phyloP scores from a whole-genome alignment of 352 stramenopile species.

The Stramenopiles sp. region DNA sequence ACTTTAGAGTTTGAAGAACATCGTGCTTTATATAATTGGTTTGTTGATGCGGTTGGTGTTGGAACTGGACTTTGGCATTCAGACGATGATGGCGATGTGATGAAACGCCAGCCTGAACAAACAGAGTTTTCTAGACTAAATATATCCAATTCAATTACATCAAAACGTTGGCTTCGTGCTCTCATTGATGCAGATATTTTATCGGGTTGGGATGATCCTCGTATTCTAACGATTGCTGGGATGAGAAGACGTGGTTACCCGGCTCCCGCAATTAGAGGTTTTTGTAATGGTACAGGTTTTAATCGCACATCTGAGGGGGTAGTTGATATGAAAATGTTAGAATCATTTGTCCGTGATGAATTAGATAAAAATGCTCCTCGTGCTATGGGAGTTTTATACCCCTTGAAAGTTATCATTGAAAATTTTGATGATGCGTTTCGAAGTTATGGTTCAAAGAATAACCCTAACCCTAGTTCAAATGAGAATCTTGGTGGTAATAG shows the following conservation, averaged over 20 bases:
- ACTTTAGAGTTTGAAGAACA: slow-evolving; percentile 98
- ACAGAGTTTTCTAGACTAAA: slow-evolving; percentile 79
- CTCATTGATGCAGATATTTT: slow-evolving; percentile 37
- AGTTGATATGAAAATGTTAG: slow-evolving; percentile 27
- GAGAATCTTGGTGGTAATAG: background rate
- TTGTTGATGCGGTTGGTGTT: slow-evolving; percentile 26
- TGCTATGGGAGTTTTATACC: slow-evolving; percentile 34
- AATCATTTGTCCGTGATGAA: slow-evolving; percentile 29
- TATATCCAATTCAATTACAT: slow-evolving; percentile 88
- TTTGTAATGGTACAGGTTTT: slow-evolving; percentile 44
- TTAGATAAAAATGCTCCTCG: slow-evolving; percentile 26
- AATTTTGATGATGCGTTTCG: slow-evolving; percentile 19
- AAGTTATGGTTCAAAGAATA: slow-evolving; percentile 11
- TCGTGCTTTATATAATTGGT: slow-evolving; percentile 87
- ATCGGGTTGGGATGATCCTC: slow-evolving; percentile 77
- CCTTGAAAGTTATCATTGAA: slow-evolving; percentile 29
- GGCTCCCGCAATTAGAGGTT: slow-evolving; percentile 42
- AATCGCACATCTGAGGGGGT: slow-evolving; percentile 35
- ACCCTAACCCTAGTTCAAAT: background rate
- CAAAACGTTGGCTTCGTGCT: slow-evolving; percentile 88
- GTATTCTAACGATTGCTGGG: slow-evolving; percentile 86
- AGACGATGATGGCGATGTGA: too few relatives aligned
- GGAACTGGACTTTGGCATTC: too few relatives aligned
- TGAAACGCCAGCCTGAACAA: too few relatives aligned
- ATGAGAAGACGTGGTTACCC: slow-evolving; percentile 42